A percentile compares a stretch with the other conserved stretches of the same genome.
Evolutionary conservation across 2,329 filamentous ascomycete genomes (phyloP).

Genomic region (Hypoxylon sp.): DNA sequence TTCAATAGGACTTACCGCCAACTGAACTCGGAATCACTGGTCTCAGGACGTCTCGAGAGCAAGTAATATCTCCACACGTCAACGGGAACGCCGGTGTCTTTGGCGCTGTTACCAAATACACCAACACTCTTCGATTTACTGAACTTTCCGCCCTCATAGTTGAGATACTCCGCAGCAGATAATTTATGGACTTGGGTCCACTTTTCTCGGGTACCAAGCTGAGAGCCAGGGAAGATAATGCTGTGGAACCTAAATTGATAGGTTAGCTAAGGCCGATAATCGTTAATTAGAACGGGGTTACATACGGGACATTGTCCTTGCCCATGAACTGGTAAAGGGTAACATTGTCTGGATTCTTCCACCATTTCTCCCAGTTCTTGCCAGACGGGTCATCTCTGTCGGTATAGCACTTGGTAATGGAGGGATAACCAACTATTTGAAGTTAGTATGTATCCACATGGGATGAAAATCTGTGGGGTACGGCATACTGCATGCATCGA

Average conservation of each 20-base stretch:
- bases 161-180: constrained; percentile 90
- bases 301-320: constrained; percentile 79
- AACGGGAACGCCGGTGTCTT: constrained; percentile 85
- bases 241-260: constrained; percentile 75
- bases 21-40: constrained; percentile 89
- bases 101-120: constrained; percentile 91
- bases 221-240: constrained; percentile 90
- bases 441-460: constrained; percentile 60
- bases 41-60: constrained; percentile 86
- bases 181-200: constrained; percentile 94
- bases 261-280: constrained; percentile 13
- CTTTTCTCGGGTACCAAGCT: constrained; percentile 85
- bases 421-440: constrained; percentile 81
- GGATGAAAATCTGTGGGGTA: constrained; percentile 73
- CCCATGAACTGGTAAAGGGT: constrained; percentile 96
- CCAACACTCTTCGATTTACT: constrained; percentile 91
- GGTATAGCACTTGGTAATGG: constrained; percentile 89
- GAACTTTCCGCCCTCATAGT: constrained; percentile 92
- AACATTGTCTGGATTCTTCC: constrained; percentile 90
- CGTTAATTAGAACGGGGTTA: background rate
- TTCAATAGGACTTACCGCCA: constrained; percentile 68
- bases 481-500: constrained; percentile 93
- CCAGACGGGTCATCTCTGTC: constrained; percentile 61
- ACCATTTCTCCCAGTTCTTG: constrained; percentile 92
- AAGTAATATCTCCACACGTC: constrained; percentile 97